Evolutionary conservation across 2,329 filamentous ascomycete species (phyloP).

Genomic region (Camillea tinctor): DNA sequence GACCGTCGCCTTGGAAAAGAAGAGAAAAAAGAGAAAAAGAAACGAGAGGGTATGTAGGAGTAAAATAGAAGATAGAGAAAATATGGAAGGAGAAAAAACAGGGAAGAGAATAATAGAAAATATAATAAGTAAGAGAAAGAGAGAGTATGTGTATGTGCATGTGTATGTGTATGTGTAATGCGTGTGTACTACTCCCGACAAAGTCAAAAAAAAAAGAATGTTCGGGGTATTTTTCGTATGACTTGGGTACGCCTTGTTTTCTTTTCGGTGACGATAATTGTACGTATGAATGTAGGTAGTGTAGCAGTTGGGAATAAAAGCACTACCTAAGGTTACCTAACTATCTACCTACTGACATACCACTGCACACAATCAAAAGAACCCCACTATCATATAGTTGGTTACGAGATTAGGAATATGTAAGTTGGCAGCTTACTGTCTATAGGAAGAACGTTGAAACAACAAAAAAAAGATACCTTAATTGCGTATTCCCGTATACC

Average conservation of each 20-base stretch:
- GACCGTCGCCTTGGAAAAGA: neutral
- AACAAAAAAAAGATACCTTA: no score
- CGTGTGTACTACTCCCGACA: no score
- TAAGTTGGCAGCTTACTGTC: neutral
- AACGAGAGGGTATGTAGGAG: neutral
- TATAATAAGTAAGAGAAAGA: slow-evolving; percentile 7
- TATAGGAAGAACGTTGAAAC: neutral
- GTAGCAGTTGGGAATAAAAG: neutral
- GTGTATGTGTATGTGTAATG: no score
- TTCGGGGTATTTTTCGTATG: neutral
- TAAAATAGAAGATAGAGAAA: neutral
- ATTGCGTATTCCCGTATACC: neutral
- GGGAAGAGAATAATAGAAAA: neutral
- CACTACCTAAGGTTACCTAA: no score
- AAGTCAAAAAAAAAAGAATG: neutral
- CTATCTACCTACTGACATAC: no score
- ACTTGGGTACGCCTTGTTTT: no score
- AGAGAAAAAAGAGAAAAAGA: neutral
- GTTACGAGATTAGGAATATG: neutral
- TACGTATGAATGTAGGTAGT: neutral
- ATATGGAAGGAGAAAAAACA: slow-evolving; percentile 1
- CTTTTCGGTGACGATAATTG: neutral
- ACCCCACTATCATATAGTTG: neutral
- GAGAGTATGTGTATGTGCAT: no score
- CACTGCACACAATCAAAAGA: neutral